Conservation (phyloP, 1,284 basidiomycete genomes). For the Rhodotorula glutinis region DNA sequence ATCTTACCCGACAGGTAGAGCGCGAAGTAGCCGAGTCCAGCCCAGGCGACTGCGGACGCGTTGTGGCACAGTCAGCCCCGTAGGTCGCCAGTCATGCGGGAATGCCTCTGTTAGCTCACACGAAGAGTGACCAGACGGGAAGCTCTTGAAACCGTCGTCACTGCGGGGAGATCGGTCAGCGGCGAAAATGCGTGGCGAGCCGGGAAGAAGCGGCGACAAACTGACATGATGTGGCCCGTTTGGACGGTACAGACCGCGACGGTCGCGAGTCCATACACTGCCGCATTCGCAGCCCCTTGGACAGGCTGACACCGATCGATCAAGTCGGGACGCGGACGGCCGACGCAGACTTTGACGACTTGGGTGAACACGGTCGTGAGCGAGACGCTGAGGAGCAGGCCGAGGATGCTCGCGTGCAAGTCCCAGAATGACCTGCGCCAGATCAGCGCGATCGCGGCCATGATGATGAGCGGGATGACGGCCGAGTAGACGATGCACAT, state of each 20-base stretch:
- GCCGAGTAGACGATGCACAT: constrained; percentile 61
- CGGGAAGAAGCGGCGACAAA: constrained; percentile 7
- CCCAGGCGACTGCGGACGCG: constrained; percentile 59
- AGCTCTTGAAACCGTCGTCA: constrained; percentile 79
- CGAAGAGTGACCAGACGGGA: constrained; percentile 82
- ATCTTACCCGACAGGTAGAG: constrained; percentile 88
- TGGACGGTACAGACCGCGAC: constrained; percentile 65
- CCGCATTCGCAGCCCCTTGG: constrained; percentile 59
- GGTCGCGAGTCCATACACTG: constrained; percentile 63
- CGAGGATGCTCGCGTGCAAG: constrained; percentile 73
- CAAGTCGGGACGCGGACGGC: constrained; percentile 66
- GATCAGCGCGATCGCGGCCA: constrained; percentile 64
- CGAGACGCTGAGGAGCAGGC: constrained; percentile 57
- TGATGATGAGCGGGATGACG: constrained; percentile 61
- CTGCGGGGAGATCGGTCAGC: too few relatives aligned
- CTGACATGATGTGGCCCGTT: constrained; percentile 12
- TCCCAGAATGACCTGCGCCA: constrained; percentile 83
- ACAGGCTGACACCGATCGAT: constrained; percentile 54
- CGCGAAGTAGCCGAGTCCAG: constrained; percentile 83
- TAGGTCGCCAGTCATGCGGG: background rate
- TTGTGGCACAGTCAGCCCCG: too few relatives aligned
- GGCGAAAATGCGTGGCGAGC: too few relatives aligned
- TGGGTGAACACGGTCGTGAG: constrained; percentile 75
- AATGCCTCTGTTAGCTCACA: background rate
- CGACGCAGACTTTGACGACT: constrained; percentile 67